Percentiles rank a stretch among this genome's conserved stretches.
Conservation (phyloP, 306 rosid genomes). For the Fagus sylvatica region DNA sequence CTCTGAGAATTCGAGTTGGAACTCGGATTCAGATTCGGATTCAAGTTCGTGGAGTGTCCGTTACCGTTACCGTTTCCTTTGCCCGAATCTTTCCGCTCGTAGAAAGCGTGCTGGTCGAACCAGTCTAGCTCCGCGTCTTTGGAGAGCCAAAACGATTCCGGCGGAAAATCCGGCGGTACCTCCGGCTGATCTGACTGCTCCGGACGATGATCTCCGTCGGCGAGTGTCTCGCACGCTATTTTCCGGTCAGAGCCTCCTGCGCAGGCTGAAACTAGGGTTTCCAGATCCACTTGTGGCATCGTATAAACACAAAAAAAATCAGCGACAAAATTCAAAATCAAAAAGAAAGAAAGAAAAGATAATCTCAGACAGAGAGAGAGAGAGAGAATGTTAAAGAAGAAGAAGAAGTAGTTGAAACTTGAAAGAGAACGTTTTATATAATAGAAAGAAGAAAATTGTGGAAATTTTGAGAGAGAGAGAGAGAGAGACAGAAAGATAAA, state of each 20-base stretch:
- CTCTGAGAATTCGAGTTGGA: constrained; percentile 68
- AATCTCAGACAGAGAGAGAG: background rate
- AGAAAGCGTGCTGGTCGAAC: constrained; percentile 84
- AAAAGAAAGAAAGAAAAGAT: background rate
- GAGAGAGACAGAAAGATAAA: background rate
- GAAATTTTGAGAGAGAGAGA: constrained; percentile 1
- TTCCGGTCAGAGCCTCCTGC: constrained; percentile 72
- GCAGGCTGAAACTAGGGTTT: constrained; percentile 69
- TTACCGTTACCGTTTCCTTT: constrained; percentile 64
- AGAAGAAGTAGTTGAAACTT: background rate
- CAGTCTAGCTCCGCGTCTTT: constrained; percentile 83
- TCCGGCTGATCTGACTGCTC: constrained; percentile 33
- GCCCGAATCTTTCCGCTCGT: constrained; percentile 71
- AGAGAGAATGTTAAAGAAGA: constrained; percentile 1
- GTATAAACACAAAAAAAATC: background rate
- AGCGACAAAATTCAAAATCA: background rate
- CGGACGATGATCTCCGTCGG: constrained; percentile 28
- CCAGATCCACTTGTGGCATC: constrained; percentile 88
- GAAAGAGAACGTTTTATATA: constrained; percentile 14
- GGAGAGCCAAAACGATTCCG: constrained; percentile 88
- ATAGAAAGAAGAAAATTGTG: background rate
- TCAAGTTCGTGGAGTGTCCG: constrained; percentile 47
- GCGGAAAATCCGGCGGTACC: constrained; percentile 59
- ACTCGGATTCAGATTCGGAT: constrained; percentile 39
- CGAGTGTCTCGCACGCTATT: constrained; percentile 65